Evolutionary conservation across 495 filamentous ascomycete genomes (phyloP).

Genomic region (Antarctomyces pellizariae): DNA sequence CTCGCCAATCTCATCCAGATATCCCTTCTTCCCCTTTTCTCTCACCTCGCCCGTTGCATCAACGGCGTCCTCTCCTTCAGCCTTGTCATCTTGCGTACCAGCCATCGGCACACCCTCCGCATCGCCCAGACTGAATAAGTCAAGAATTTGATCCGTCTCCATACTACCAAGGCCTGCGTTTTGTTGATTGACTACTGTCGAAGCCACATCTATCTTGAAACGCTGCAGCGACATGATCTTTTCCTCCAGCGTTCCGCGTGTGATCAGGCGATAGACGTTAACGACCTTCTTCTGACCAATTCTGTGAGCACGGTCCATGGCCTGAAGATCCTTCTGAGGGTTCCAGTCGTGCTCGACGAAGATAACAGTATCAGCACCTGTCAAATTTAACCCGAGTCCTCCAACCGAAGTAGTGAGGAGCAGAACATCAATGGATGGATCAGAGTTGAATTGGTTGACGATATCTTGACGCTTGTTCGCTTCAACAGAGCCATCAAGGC

Average conservation of each 20-base stretch:
- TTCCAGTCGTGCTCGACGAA: constrained; percentile 99
- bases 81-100: too few relatives aligned
- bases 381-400: constrained; percentile 84
- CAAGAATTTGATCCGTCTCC: constrained; percentile 95
- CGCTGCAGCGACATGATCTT: constrained; percentile 97
- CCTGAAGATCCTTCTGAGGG: constrained; percentile 93
- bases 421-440: constrained; percentile 83
- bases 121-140: constrained; percentile 84
- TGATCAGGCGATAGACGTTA: constrained; percentile 95
- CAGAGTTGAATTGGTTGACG: constrained; percentile 94
- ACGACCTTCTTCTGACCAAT: constrained; percentile 99
- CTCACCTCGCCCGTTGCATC: constrained; percentile 80
- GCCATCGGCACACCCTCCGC: constrained; percentile 37
- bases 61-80: constrained; percentile 66
- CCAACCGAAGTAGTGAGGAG: constrained; percentile 87
- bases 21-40: constrained; percentile 86
- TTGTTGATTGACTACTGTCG: constrained; percentile 96
- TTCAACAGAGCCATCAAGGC: constrained; percentile 80
- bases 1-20: constrained; percentile 81
- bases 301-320: constrained; percentile 95
- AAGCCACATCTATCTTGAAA: constrained; percentile 98
- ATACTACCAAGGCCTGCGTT: constrained; percentile 79
- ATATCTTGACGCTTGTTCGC: constrained; percentile 80
- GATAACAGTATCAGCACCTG: constrained; percentile 93
- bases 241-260: constrained; percentile 86